Conservation (phyloP, 116 monocot species). For the Phalaenopsis hybrid region DNA sequence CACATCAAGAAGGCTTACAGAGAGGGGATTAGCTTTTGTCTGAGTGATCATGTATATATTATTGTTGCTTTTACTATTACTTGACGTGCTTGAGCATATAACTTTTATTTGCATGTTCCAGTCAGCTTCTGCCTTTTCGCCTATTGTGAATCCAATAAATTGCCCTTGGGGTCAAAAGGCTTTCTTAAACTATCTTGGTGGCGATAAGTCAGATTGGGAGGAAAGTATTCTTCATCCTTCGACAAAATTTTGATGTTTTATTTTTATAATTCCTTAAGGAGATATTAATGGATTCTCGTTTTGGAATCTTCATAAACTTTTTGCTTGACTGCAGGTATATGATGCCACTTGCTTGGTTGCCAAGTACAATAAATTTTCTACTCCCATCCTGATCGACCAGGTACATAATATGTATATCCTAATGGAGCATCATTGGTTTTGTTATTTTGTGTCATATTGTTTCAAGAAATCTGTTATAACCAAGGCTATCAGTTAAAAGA, state of each 20-base stretch:
- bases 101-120: conserved; percentile 16
- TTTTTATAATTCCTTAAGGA: not conserved
- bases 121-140: conserved; percentile 94
- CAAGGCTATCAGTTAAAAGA: not conserved
- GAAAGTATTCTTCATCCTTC: conserved; percentile 21
- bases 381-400: conserved; percentile 88
- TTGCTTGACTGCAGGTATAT: conserved; percentile 54
- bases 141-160: conserved; percentile 67
- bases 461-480: not conserved
- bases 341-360: conserved; percentile 77
- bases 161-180: conserved; percentile 98
- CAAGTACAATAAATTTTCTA: conserved; percentile 39
- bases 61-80: not conserved
- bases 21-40: too few relatives aligned
- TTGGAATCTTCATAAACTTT: conserved; percentile 2
- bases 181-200: conserved; percentile 87
- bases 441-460: not conserved
- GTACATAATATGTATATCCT: conserved; percentile 22
- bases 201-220: conserved; percentile 71
- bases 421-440: not conserved
- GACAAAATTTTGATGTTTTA: not conserved
- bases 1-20: too few relatives aligned
- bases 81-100: not conserved
- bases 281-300: not conserved
- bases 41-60: not conserved